Evolutionary conservation across 768 basidiomycete genomes (phyloP).

Genomic region (Phylloporus rhodoxanthus): DNA sequence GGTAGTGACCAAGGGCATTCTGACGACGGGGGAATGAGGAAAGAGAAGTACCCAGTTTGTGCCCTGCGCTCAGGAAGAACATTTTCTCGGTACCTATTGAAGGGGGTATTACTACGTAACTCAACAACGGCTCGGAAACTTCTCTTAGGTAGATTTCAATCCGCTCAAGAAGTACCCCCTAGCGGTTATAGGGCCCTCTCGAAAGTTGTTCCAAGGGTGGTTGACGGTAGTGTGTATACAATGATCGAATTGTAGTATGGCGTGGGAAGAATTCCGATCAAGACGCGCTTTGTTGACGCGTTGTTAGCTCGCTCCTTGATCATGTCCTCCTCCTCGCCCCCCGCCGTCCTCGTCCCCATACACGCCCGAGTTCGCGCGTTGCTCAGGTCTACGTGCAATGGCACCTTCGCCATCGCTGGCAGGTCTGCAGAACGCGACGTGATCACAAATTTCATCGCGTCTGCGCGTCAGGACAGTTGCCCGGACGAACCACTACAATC

Average conservation of each 20-base stretch:
- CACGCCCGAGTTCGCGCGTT: conserved; percentile 61
- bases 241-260: no score
- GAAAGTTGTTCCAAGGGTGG: no score
- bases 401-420: conserved; percentile 51
- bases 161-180: no score
- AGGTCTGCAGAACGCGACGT: conserved; percentile 57
- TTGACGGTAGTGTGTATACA: neutral
- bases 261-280: conserved; percentile 20
- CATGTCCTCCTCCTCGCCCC: conserved; percentile 49
- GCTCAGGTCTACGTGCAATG: conserved; percentile 66
- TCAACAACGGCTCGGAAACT: no score
- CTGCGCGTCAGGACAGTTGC: conserved; percentile 39
- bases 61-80: no score
- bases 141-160: no score
- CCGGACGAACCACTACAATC: conserved; percentile 25
- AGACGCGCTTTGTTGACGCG: conserved; percentile 25
- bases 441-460: conserved; percentile 54
- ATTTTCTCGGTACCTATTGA: no score
- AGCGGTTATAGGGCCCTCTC: no score
- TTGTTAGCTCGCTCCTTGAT: conserved; percentile 33
- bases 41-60: no score
- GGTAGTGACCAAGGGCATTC: conserved; percentile 23
- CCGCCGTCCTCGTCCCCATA: conserved; percentile 39
- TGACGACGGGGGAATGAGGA: neutral
- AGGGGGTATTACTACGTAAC: no score